Conservation (phyloP, 225 moss, liverwort and hornwort species). For the Bryoerythrophyllum caledonicum region DNA sequence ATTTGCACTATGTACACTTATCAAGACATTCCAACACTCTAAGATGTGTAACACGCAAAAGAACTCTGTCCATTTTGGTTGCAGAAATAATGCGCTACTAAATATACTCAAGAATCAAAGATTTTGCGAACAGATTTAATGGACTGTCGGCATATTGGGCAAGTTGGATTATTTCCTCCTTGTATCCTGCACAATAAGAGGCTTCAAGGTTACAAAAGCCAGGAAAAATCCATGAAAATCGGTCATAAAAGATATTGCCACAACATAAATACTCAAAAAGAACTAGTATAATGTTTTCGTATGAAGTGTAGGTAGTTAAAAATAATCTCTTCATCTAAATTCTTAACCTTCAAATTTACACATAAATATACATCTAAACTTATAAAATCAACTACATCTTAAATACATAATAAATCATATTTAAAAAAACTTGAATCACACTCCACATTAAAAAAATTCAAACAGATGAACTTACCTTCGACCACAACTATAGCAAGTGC, state of each 20-base stretch:
- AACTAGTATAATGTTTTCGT: background rate
- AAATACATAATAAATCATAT: background rate
- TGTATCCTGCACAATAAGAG: conserved; percentile 51
- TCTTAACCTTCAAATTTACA: background rate
- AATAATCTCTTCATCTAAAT: background rate
- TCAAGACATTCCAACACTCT: background rate
- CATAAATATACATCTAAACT: background rate
- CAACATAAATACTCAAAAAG: background rate
- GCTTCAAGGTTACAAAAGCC: conserved; percentile 21
- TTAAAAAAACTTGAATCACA: background rate
- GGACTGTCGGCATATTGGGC: conserved; percentile 60
- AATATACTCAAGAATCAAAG: conserved; percentile 36
- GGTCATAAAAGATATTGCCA: background rate
- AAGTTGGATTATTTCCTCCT: conserved; percentile 38
- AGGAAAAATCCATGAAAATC: background rate
- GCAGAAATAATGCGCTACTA: background rate
- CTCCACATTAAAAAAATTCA: background rate
- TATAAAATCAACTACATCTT: background rate
- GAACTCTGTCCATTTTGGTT: background rate
- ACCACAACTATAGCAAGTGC: conserved; percentile 52
- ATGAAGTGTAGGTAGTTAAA: background rate
- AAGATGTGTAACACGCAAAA: background rate
- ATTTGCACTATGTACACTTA: conserved; percentile 12
- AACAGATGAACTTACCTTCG: conserved; percentile 32
- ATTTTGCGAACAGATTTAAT: conserved; percentile 50